Evolutionary conservation across 2,329 filamentous ascomycete species (phyloP).

Genomic region (Trichoderma hamatum): DNA sequence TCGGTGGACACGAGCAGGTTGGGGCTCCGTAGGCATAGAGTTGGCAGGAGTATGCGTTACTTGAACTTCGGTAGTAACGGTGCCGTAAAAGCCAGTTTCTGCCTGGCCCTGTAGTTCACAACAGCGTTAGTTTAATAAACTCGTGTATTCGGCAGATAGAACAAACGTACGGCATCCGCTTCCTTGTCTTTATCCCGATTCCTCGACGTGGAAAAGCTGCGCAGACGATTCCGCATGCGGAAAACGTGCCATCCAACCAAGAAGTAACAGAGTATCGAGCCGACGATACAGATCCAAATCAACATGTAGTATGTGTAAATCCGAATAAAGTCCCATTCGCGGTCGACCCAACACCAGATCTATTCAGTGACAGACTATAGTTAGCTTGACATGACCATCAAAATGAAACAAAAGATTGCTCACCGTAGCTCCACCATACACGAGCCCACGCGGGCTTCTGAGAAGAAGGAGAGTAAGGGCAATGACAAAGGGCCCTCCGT

Average conservation of each 20-base stretch:
- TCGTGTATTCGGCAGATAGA: not conserved
- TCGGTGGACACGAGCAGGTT: constrained; percentile 29
- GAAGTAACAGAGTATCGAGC: constrained; percentile 58
- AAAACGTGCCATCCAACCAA: constrained; percentile 64
- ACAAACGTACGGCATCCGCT: constrained; percentile 41
- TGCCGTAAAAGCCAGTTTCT: constrained; percentile 49
- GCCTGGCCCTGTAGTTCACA: constrained; percentile 31
- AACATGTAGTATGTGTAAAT: constrained; percentile 66
- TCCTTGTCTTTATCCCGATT: constrained; percentile 34
- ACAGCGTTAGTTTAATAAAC: not conserved
- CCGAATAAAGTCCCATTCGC: constrained; percentile 57
- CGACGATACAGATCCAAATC: constrained; percentile 61
- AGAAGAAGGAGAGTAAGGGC: constrained; percentile 67
- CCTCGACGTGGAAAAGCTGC: constrained; percentile 52
- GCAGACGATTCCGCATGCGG: constrained; percentile 57
- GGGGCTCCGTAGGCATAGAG: constrained; percentile 33
- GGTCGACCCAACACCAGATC: constrained; percentile 66
- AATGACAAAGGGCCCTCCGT: constrained; percentile 70
- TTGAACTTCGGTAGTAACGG: constrained; percentile 57
- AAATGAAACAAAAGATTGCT: not conserved
- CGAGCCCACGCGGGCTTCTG: constrained; percentile 42
- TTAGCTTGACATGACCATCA: not conserved
- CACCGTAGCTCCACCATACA: constrained; percentile 63
- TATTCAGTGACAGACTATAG: constrained; percentile 32
- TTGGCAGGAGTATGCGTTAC: constrained; percentile 42